Evolutionary conservation across 1,139 yeast species (phyloP), one percentile per base, ranked within the genome.

Genomic region (Blastobotrys persicus): DNA sequence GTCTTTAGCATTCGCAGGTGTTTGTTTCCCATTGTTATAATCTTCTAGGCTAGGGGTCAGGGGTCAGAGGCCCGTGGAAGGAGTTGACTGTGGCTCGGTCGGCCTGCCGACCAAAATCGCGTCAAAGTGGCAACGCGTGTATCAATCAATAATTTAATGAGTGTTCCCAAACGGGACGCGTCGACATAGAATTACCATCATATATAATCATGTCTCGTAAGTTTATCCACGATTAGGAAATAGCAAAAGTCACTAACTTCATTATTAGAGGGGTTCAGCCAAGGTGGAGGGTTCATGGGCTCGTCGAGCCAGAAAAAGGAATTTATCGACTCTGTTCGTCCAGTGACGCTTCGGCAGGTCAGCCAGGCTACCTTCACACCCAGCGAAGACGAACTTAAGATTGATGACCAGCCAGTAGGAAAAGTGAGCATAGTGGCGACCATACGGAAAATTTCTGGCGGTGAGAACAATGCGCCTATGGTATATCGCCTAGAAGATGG

Each of bases 321-420:
- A 9, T 37, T 40, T 17, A 42, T 38, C 37, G 41, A 44, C 16
- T 38, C 81, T 12, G 66, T 88, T 43, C 83, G 89, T 0, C 95
- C 97, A 0, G 92, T 88, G 12, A 88, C 96, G 1, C 81, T 89
- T 60, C 85, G 85, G 62, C 95, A 87, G 68, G 75, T 88, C 52
- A 71, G 76, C 53, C 88, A 83, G 46, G 81, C 94, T 4, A 42
- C 34, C 42, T 88, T 83, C 56, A 61, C 66, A n/a, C 77, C 79
- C 6, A 85, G 86, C 41, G 96, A 88, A 62, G 88, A 87, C 11
- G 88, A 85, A n/a, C 85, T 80, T 62, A 73, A 71, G 32, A 71
- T 85, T 34, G 82, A 86, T 61, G 85, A 83, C 46, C 79, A 78
- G 46, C 81, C 79, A 45, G 71, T 84, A 49, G 80, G 76, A 57